Conservation (phyloP, 768 basidiomycete genomes). For the Asterophora parasitica region DNA sequence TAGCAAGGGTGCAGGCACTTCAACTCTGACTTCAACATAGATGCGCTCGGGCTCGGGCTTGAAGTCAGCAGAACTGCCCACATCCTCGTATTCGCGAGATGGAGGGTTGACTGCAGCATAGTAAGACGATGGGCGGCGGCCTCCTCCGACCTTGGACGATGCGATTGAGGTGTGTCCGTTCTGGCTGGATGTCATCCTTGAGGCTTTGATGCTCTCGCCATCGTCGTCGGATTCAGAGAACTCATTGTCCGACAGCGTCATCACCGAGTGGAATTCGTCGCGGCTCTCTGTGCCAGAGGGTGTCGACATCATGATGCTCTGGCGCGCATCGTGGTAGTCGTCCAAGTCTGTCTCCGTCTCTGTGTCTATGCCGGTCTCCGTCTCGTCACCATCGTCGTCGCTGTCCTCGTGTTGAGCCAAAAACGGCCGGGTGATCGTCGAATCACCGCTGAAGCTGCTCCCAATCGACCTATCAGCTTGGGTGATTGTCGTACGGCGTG, state of each 20-base stretch:
- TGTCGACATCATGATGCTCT: slow-evolving; percentile 63
- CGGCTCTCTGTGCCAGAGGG: slow-evolving; percentile 47
- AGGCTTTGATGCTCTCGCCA: slow-evolving; percentile 75
- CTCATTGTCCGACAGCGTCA: slow-evolving; percentile 68
- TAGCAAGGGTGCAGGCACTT: slow-evolving; percentile 24
- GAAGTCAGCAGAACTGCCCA: slow-evolving; percentile 35
- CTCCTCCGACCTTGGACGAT: slow-evolving; percentile 20
- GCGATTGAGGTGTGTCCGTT: slow-evolving; percentile 25
- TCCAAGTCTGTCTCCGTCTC: slow-evolving; percentile 68
- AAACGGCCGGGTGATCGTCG: slow-evolving; percentile 38
- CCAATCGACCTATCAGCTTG: slow-evolving; percentile 37
- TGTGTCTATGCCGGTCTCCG: slow-evolving; percentile 63
- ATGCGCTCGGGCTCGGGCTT: slow-evolving; percentile 33
- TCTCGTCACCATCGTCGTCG: slow-evolving; percentile 45
- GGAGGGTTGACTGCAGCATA: slow-evolving; percentile 23
- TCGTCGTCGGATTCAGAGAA: slow-evolving; percentile 53
- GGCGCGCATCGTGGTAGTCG: slow-evolving; percentile 77
- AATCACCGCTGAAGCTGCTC: slow-evolving; percentile 31
- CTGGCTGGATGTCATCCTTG: slow-evolving; percentile 34
- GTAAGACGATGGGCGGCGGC: slow-evolving; percentile 30
- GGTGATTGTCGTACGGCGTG: slow-evolving; percentile 42
- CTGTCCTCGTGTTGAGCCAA: slow-evolving; percentile 26
- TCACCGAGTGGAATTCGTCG: slow-evolving; percentile 74
- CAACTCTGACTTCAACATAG: slow-evolving; percentile 16
- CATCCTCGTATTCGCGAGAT: slow-evolving; percentile 49